Conservation (phyloP, 345 rosid species). For the Psidium guajava region DNA sequence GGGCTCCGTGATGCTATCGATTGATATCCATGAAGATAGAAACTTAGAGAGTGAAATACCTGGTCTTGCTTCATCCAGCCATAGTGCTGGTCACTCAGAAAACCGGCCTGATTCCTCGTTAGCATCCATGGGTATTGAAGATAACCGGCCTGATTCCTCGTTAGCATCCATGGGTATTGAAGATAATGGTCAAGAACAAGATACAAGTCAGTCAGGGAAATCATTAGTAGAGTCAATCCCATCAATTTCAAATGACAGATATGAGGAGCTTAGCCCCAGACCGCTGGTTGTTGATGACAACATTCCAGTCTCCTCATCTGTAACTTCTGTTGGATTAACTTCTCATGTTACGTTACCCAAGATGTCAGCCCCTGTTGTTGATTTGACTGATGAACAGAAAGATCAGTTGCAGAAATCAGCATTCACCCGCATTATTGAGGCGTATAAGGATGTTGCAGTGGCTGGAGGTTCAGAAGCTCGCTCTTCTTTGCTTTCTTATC, state of each 20-base stretch:
- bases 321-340: conserved; percentile 40
- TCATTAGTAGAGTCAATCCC: conserved; percentile 36
- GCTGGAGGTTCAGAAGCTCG: conserved; percentile 80
- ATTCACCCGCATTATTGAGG: conserved; percentile 61
- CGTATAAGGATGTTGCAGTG: conserved; percentile 63
- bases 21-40: conserved; percentile 27
- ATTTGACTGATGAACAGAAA: conserved; percentile 65
- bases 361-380: conserved; percentile 83
- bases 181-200: conserved; percentile 55
- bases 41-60: conserved; percentile 66
- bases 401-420: conserved; percentile 71
- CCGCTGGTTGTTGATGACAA: conserved; percentile 30
- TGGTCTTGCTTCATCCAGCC: conserved; percentile 64
- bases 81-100: conserved; percentile 40
- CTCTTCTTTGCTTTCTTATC: conserved; percentile 69
- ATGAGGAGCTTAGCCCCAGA: conserved; percentile 82
- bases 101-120: conserved; percentile 41
- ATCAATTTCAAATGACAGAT: conserved; percentile 64
- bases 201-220: conserved; percentile 34
- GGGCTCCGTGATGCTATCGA: conserved; percentile 15
- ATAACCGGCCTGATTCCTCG: conserved; percentile 41
- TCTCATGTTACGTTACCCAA: conserved; percentile 54
- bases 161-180: conserved; percentile 43
- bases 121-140: conserved; percentile 48
- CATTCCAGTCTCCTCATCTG: conserved; percentile 46